Evolutionary conservation across 495 filamentous ascomycete species (phyloP), one percentile per base, ranked within the genome.

Genomic region (Tuber brumale): DNA sequence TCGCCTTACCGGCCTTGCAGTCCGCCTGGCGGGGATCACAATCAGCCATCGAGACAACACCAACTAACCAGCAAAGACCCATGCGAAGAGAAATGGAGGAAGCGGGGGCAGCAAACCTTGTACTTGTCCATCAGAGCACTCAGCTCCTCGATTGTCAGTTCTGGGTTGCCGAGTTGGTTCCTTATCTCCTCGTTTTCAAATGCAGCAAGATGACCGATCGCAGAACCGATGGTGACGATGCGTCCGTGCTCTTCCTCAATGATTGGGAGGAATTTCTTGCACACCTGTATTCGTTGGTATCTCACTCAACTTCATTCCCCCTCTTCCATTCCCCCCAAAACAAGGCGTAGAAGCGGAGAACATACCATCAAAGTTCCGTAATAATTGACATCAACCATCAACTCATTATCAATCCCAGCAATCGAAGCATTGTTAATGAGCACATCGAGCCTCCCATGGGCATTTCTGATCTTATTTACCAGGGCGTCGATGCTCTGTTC

Each of bases 381-480:
- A 46, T 74, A 74, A 43, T 79, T 79, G 44, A 46, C 61, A 45
- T 69, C 61, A 19, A 78, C 71, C 70, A 73, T 78, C 74, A 72
- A 45, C 21, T 70, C 31, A 42, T 37, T 66, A 27, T 42, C 57
- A 23, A 43, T 48, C 35, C 70, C 70, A 12, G 70, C 74, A 35
- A 76, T 44, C 12, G 41, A 44, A 27, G 74, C 70, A 72, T 78
- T 78, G 41, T 78, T 78, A 12, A 78, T n/a, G 46, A 76, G 46
- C 7, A 78, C 76, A 43, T 78, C 74, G 39, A 76, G 69, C 16
- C 51, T 19, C n/a, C 74, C 74, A 46, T 76, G 48, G 14, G 70
- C 74, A 70, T 83, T 79, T 44, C 82, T 79, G 39, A 84, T 78
- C 73, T 79, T 84, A 69, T 85, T 79, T 37, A 81, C 76, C 23